Evolutionary conservation across 768 basidiomycete species (phyloP), one percentile per base, ranked within the genome.

Genomic region (Tricholoma matsutake): DNA sequence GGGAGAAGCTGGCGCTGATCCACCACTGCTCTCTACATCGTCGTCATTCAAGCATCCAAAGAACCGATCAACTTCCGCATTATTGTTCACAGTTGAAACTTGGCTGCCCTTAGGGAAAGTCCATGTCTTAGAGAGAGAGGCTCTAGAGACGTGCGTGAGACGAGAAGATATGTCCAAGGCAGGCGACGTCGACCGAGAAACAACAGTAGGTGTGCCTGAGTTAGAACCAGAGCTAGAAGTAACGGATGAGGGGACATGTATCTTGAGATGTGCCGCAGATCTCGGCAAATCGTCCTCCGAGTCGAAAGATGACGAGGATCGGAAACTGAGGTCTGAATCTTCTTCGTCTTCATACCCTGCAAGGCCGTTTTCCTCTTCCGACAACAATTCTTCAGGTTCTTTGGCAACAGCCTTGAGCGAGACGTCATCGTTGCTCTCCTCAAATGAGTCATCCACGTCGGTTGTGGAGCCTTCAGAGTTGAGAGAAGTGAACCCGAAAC

Each of bases 331-430:
- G 66, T 87, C 84, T 1, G 78, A 80, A 56, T 86, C 86, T 2
- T 82, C 85, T 58, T 88, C 88, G 58, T 89, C 88, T 68, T 91
- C 89, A 59, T 90, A 91, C 29, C 85, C 79, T 45, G 78, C 82
- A 34, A 90, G 73, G 20, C 77, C 86, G 62, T 86, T 78, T 14
- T 87, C 84, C 37, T 82, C 78, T n/a, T 80, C 84, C 5, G 75
- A 78, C 57, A 74, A 71, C 35, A 73, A 69, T 14, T 70, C 68
- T 35, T 76, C 72, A 14, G 78, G 76, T 47, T 84, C 89, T 66
- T 89, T 88, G 20, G 73, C 74, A 11, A 88, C 86, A 20, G 79
- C 76, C 67, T 86, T 84, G 65, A 87, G 75, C 20, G 81, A 71
- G 64, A 82, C 80, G 41, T 75, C 75, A 54, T 78, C 77, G 11